These are phyloP conservation scores for Heracleum sosnowskyi DNA, from an alignment of 129 eudicot species.

Conservation along the genomic window DNA sequence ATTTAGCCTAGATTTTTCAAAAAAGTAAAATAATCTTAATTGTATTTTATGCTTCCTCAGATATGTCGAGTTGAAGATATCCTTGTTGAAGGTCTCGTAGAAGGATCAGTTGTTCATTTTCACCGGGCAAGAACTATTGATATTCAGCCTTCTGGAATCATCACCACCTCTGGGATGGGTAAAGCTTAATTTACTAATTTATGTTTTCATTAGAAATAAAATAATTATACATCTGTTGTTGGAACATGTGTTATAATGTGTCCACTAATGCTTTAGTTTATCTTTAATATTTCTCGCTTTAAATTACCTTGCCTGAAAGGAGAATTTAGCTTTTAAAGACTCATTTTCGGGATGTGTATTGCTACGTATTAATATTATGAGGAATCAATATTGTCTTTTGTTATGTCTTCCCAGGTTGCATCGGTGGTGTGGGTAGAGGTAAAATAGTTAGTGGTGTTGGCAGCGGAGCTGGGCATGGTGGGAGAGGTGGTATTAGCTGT, in stretches of 20 bases:
- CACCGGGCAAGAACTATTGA: slow-evolving; percentile 77
- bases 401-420: slow-evolving; percentile 57
- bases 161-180: slow-evolving; percentile 93
- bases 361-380: not conserved
- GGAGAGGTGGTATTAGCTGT: slow-evolving; percentile 79
- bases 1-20: not conserved
- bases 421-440: slow-evolving; percentile 76
- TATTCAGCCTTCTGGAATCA: slow-evolving; percentile 59
- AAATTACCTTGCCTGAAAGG: not conserved
- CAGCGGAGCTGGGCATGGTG: slow-evolving; percentile 98
- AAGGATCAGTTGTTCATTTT: slow-evolving; percentile 88
- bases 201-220: not conserved
- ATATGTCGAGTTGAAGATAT: slow-evolving; percentile 98
- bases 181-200: slow-evolving; percentile 2
- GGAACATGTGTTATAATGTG: not conserved
- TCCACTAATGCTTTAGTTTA: not conserved
- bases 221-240: not conserved
- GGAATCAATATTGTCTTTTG: not conserved
- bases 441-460: slow-evolving; percentile 49
- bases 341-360: not conserved
- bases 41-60: slow-evolving; percentile 28
- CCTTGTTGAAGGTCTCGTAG: slow-evolving; percentile 72
- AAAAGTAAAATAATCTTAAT: not conserved
- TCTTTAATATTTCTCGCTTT: not conserved
- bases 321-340: not conserved